Evolutionary conservation across 2,329 filamentous ascomycete species (phyloP).

Genomic region (Pseudonectria buxi): DNA sequence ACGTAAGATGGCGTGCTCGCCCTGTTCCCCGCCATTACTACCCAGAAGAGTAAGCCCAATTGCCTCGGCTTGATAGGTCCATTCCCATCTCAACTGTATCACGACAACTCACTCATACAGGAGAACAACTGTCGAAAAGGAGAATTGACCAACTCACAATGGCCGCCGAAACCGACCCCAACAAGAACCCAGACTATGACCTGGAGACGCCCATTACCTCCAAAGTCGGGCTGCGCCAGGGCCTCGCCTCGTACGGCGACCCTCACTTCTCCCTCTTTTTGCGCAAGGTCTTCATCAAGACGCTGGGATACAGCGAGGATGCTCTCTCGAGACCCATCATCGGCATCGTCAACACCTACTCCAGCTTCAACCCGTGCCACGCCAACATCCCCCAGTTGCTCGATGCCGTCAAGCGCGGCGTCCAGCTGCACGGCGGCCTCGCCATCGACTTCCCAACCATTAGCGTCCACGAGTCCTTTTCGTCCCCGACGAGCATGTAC

Average conservation of each 20-base stretch:
- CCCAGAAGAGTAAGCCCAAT: too few relatives aligned
- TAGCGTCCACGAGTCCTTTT: slow-evolving; percentile 62
- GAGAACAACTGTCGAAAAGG: too few relatives aligned
- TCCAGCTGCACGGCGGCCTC: slow-evolving; percentile 60
- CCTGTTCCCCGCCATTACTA: too few relatives aligned
- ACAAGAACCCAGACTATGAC: slow-evolving; percentile 51
- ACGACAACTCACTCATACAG: too few relatives aligned
- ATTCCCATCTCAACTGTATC: too few relatives aligned
- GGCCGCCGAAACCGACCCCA: slow-evolving; percentile 4
- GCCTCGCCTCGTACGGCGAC: slow-evolving; percentile 64
- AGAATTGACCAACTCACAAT: slow-evolving; percentile 2
- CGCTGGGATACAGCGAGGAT: slow-evolving; percentile 66
- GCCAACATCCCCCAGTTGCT: slow-evolving; percentile 65
- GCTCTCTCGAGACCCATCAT: slow-evolving; percentile 63
- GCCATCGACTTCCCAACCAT: slow-evolving; percentile 71
- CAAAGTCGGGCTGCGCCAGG: slow-evolving; percentile 51
- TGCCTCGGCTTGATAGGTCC: too few relatives aligned
- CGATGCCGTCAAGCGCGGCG: slow-evolving; percentile 61
- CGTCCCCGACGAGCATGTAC: slow-evolving; percentile 68
- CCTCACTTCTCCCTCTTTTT: slow-evolving; percentile 69
- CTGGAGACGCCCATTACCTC: slow-evolving; percentile 46
- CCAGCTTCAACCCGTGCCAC: slow-evolving; percentile 68
- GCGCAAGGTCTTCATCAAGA: slow-evolving; percentile 72
- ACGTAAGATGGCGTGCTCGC: too few relatives aligned
- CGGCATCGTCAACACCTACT: slow-evolving; percentile 69